These are phyloP conservation scores for Lumnitzera racemosa DNA, from an alignment of 345 rosid species.

Conservation along the genomic window DNA sequence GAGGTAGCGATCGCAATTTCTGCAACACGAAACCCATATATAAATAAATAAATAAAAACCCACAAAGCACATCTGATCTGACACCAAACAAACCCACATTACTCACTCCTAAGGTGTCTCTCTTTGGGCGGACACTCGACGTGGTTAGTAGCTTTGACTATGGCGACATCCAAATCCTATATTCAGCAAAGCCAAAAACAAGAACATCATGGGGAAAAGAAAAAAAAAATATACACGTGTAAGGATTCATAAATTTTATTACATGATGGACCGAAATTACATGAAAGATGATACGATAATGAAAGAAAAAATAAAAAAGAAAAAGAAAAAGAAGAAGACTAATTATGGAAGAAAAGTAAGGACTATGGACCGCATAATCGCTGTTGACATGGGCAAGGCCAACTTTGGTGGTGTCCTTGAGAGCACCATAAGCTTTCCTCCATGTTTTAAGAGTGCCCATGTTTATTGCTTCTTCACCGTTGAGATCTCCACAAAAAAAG, in stretches of 20 bases:
- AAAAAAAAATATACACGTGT: neutral
- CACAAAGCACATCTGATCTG: neutral
- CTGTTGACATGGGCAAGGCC: conserved; percentile 99
- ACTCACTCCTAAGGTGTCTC: conserved; percentile 83
- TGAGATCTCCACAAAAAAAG: conserved; percentile 24
- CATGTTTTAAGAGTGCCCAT: conserved; percentile 97
- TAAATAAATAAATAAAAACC: neutral
- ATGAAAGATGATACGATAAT: conserved; percentile 14
- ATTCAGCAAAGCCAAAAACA: conserved; percentile 2
- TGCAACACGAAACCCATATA: conserved; percentile 15
- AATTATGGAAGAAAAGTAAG: neutral
- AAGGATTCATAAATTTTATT: no score
- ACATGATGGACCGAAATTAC: conserved; percentile 2
- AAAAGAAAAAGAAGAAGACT: neutral
- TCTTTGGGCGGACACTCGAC: conserved; percentile 99
- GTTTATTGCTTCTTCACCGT: conserved; percentile 12
- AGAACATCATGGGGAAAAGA: neutral
- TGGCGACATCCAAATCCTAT: conserved; percentile 98
- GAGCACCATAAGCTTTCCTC: conserved; percentile 93
- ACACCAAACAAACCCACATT: neutral
- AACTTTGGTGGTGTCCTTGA: conserved; percentile 97
- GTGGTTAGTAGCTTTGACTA: conserved; percentile 95
- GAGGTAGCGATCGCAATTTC: conserved; percentile 71
- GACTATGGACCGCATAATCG: conserved; percentile 84
- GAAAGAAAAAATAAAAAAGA: conserved; percentile 4